Base-by-base conservation (phyloP, 2,329 filamentous ascomycete species). In the Claviceps monticola region DNA sequence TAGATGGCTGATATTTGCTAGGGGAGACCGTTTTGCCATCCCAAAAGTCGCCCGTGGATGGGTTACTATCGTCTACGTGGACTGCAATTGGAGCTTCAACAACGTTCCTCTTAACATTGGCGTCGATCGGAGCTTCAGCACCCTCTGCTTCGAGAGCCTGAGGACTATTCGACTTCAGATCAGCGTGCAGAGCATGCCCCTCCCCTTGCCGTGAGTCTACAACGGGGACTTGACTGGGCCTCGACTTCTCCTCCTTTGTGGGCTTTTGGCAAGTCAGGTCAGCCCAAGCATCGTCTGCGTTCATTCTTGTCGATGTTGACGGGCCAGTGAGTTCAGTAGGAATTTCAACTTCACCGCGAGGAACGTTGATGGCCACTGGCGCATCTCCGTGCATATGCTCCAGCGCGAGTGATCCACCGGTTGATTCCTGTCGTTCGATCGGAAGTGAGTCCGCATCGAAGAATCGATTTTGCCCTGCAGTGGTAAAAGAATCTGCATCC, bases 211-310 rank as follows among this genome's bases (percentile, higher is more conserved):
- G 46, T 13, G 49, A 37, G 21, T 57, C 54, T 13, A 51, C 36
- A n/a, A 50, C 38, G n/a, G 42, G 42, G 17, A 48, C 29, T 42
- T 55, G 54, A 17, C 47, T 57, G 57, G 59, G 59, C 57, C 59
- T 64, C 51, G 58, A 58, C 53, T 60, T 61, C 53, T 62, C 60
- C 53, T 62, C 60, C 49, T 63, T 64, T 54, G 60, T 62, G 13
- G 53, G 52, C 51, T 62, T 61, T 53, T 59, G 61, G 45, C 51
- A 56, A 34, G 48, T 56, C 16, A 38, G 14, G 4, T 36, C 42
- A 8, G 47, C 26, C 37, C 42, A 13, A 19, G 9, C 19, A 5
- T 46, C 47, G n/a, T 48, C 48, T 8, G 44, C 26, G 2, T 54
- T 48, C 50, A 50, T 49, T 67, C 72, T 62, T 68, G n/a, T 8